These are phyloP conservation scores for Chlorella sp. DNA, from an alignment of 139 green algal genomes.

Conservation along the genomic window DNA sequence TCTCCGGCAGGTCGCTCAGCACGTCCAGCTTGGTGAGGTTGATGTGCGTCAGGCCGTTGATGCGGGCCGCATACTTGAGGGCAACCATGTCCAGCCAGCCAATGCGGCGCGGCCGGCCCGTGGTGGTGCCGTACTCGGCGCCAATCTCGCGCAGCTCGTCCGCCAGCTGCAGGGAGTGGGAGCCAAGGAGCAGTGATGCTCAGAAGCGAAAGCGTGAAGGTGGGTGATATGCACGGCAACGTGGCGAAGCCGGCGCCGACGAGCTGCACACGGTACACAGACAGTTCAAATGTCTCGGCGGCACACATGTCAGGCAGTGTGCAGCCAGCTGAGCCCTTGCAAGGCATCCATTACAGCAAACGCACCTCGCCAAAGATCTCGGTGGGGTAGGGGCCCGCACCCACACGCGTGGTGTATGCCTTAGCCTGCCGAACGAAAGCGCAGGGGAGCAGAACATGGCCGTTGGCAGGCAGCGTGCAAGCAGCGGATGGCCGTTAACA, in stretches of 20 bases:
- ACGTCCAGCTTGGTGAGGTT: slow-evolving; percentile 99
- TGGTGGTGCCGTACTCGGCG: slow-evolving; percentile 98
- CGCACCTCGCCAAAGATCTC: slow-evolving; percentile 86
- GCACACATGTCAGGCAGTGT: too few relatives aligned
- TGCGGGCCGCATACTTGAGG: slow-evolving; percentile 83
- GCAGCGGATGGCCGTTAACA: too few relatives aligned
- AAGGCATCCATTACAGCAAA: too few relatives aligned
- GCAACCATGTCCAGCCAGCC: slow-evolving; percentile 99
- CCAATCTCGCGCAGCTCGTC: slow-evolving; percentile 88
- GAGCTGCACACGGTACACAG: too few relatives aligned
- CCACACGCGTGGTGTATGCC: slow-evolving; percentile 98
- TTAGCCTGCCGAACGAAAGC: slow-evolving; percentile 79
- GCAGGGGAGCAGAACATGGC: not conserved
- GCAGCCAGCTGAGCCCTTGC: too few relatives aligned
- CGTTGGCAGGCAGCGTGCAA: too few relatives aligned
- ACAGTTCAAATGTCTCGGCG: too few relatives aligned
- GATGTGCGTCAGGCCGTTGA: slow-evolving; percentile 97
- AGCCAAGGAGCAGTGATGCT: too few relatives aligned
- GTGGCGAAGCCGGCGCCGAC: too few relatives aligned
- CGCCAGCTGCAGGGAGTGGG: slow-evolving; percentile 50
- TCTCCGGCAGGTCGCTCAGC: slow-evolving; percentile 84
- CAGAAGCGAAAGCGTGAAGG: too few relatives aligned
- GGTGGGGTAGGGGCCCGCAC: slow-evolving; percentile 96
- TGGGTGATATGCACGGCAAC: too few relatives aligned
- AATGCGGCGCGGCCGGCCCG: slow-evolving; percentile 92